Percentiles rank a stretch among this genome's conserved stretches.
Evolutionary conservation across 352 stramenopile species (phyloP).

Genomic region (Blastocystis sp.): DNA sequence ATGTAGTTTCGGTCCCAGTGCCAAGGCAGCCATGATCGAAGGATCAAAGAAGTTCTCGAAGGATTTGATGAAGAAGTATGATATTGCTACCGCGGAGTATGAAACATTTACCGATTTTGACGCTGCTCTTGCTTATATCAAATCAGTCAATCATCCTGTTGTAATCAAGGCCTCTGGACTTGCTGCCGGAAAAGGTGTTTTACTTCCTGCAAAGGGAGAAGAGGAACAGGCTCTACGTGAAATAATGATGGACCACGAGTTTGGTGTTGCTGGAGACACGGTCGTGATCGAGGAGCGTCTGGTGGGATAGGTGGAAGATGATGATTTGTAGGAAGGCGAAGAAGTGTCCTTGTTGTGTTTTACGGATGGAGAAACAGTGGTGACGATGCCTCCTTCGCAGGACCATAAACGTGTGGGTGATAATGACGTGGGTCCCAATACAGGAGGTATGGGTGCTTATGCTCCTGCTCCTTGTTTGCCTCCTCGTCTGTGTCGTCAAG

Average conservation of each 20-base stretch:
- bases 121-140: conserved; percentile 80
- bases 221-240: conserved; percentile 84
- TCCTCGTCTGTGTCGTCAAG: conserved; percentile 80
- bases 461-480: conserved; percentile 88
- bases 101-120: conserved; percentile 86
- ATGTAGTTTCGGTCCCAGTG: conserved; percentile 84
- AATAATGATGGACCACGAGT: conserved; percentile 90
- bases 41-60: conserved; percentile 96
- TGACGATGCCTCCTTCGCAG: conserved; percentile 89
- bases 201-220: conserved; percentile 84
- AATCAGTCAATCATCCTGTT: conserved; percentile 83
- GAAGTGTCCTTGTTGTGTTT: conserved; percentile 95
- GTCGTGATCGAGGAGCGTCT: conserved; percentile 97
- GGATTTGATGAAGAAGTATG: conserved; percentile 93
- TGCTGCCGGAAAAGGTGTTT: conserved; percentile 94
- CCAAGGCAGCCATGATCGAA: conserved; percentile 87
- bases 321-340: conserved; percentile 65
- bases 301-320: conserved; percentile 71
- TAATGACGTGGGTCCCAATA: conserved; percentile 93
- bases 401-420: conserved; percentile 98
- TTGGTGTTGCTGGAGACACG: conserved; percentile 82
- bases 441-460: conserved; percentile 95
- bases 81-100: conserved; percentile 92
- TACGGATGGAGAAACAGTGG: conserved; percentile 86
- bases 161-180: conserved; percentile 99